Base-by-base conservation (phyloP, 768 basidiomycete species). In the Piloderma croceum region DNA sequence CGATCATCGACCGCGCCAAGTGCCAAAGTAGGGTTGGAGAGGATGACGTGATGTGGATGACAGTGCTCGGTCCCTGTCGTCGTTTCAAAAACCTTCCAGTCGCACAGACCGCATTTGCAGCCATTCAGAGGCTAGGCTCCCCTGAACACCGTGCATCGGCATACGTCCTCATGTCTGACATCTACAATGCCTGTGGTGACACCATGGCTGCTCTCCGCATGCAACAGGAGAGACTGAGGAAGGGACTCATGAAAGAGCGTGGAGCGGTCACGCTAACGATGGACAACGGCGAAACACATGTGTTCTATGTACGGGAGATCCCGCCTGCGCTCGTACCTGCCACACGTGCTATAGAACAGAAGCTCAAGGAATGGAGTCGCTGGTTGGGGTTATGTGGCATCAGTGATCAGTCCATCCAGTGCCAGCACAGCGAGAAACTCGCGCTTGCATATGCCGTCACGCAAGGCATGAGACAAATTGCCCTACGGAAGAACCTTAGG, bases 41-140 rank as follows among this genome's bases (percentile, higher is more conserved):
- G 38, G 51, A 52, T 31, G 51, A 47, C 27, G 51, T 52, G 45
- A 52, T 52, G 49, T 52, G 51, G 51, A 52, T 52, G 49, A 50
- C 49, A 24, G 51, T 52, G 32, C 49, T 50, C 36, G 49, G 51
- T 44, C 51, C 51, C 38, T 52, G 51, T 50, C 49, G 49, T 43
- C 51, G 39, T 47, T 52, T 52, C 49, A 52, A 52, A 46, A 50
- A 50, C 36, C 36, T 52, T 24, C 42, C 49, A 35, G 49, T 52
- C 43, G 51, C 51, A 34, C 42, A 50, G 49, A 52, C 36, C 24
- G 51, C 51, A 46, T 52, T 52, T 40, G 49, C 24, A 42, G 50
- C 50, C 37, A 34, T 52, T 42, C 45, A 52, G 48, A 44, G 50
- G 40, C 48, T 52, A 43, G 50, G 50, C 38, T 50, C 50, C 9